These are phyloP conservation scores for Flaveria brownii DNA, from an alignment of 129 eudicot species.

Conservation along the genomic window DNA sequence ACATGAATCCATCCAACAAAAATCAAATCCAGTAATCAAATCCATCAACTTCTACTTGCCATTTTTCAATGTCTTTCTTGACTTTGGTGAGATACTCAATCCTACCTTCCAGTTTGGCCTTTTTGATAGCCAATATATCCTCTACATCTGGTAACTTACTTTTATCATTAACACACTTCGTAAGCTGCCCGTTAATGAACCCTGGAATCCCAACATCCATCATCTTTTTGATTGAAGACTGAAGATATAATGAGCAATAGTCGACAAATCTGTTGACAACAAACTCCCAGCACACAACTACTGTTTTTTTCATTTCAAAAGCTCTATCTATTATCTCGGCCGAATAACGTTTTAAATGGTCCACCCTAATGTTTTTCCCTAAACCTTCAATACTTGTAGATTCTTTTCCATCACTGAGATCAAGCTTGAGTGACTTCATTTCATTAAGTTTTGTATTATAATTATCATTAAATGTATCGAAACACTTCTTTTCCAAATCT, in stretches of 20 bases:
- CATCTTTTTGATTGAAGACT: conserved; percentile 4
- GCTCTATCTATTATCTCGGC: background rate
- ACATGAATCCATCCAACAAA: background rate
- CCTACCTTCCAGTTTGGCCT: background rate
- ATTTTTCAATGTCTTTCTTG: conserved; percentile 3
- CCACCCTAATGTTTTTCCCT: background rate
- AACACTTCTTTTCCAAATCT: background rate
- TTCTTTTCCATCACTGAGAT: background rate
- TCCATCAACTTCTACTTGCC: background rate
- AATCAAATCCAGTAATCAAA: background rate
- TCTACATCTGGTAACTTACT: conserved; percentile 10
- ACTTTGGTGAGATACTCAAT: background rate
- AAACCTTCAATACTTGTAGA: background rate
- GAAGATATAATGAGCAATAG: background rate
- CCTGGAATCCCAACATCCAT: background rate
- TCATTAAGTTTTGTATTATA: background rate
- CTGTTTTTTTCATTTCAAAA: background rate
- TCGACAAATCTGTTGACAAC: conserved; percentile 7
- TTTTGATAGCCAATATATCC: background rate
- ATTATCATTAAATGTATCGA: background rate
- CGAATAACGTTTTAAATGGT: background rate
- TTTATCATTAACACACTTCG: background rate
- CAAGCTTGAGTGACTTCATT: background rate
- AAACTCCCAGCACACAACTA: conserved; percentile 12
- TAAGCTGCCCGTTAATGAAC: background rate